Evolutionary conservation across 2,329 filamentous ascomycete species (phyloP).

Genomic region (Corynespora cassiicola): DNA sequence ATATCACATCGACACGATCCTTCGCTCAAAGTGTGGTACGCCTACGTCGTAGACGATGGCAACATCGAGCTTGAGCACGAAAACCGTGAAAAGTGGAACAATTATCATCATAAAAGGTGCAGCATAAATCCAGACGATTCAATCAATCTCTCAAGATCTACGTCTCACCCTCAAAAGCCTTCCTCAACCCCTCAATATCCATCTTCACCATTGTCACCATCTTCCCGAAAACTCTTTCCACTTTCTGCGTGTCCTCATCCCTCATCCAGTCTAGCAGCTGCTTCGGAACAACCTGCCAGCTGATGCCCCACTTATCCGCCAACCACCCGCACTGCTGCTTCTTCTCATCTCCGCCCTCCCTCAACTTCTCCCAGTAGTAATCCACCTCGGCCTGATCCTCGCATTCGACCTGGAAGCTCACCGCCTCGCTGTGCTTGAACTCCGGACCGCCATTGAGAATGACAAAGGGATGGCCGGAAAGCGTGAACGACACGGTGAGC

Average conservation of each 20-base stretch:
- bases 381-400: conserved; percentile 56
- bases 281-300: conserved; percentile 56
- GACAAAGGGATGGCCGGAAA: conserved; percentile 50
- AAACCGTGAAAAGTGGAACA: too few relatives aligned
- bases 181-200: conserved; percentile 48
- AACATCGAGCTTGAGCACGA: too few relatives aligned
- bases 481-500: conserved; percentile 48
- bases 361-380: conserved; percentile 54
- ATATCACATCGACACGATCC: too few relatives aligned
- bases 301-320: conserved; percentile 54
- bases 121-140: too few relatives aligned
- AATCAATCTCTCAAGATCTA: too few relatives aligned
- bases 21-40: too few relatives aligned
- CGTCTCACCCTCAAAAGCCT: conserved; percentile 21
- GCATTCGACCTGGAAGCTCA: conserved; percentile 55
- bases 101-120: too few relatives aligned
- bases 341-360: conserved; percentile 47
- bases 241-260: conserved; percentile 43
- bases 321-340: conserved; percentile 54
- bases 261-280: conserved; percentile 44
- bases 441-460: conserved; percentile 48
- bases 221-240: conserved; percentile 34
- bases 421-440: conserved; percentile 49
- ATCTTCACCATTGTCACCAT: conserved; percentile 56
- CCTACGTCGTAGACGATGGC: too few relatives aligned